Base-by-base conservation (phyloP, 2,329 filamentous ascomycete species). In the Orbilia blumenaviensis region DNA sequence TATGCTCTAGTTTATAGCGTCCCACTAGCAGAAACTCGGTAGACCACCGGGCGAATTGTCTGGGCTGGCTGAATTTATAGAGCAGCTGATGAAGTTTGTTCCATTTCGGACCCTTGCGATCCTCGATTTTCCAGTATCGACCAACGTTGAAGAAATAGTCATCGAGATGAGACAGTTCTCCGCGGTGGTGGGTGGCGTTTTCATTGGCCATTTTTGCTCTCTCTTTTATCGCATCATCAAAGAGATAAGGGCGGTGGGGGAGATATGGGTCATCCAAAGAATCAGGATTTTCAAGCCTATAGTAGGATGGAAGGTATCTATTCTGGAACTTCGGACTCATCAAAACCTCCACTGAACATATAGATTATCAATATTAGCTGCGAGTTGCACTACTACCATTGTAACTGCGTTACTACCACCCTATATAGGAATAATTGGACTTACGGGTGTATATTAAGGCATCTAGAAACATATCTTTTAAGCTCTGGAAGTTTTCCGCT, bases 331-430 rank as follows among this genome's bases (percentile, higher is more conserved):
- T 66, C 12, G 21, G 25, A 34, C 27, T 74, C 6, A 34, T 42
- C 12, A 74, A 18, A 54, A 66, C 69, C n/a, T 74, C 52, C 23
- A 74, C 69, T 74, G 41, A 18, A 46, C n/a, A n/a, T n/a, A n/a
- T n/a, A n/a, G n/a, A n/a, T n/a, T n/a, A n/a, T n/a, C n/a, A n/a
- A n/a, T n/a, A n/a, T n/a, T n/a, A n/a, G n/a, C n/a, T n/a, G n/a
- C n/a, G n/a, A n/a, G n/a, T n/a, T n/a, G n/a, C n/a, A n/a, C n/a
- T n/a, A n/a, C n/a, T n/a, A n/a, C n/a, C n/a, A n/a, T n/a, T n/a
- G n/a, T n/a, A n/a, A n/a, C n/a, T n/a, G n/a, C n/a, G n/a, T n/a
- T n/a, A n/a, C n/a, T n/a, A n/a, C n/a, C n/a, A n/a, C n/a, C n/a
- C n/a, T n/a, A 14, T 12, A 38, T 41, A 14, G 7, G n/a, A 38